Evolutionary conservation across 148 eudicot species (phyloP).

Genomic region (Rheum nobile): DNA sequence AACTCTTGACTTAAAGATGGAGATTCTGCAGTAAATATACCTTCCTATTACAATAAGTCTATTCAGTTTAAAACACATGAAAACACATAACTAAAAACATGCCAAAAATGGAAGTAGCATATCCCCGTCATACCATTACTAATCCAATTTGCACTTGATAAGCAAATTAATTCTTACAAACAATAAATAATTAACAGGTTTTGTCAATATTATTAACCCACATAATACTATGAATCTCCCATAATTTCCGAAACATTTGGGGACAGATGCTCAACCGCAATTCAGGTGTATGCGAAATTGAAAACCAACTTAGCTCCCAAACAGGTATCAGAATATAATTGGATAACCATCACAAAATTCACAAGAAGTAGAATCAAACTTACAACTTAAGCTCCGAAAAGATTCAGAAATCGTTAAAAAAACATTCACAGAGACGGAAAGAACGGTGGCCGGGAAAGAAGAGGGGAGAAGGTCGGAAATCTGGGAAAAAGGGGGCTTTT

Average conservation of each 20-base stretch:
- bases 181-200: background rate
- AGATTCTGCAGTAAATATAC: background rate
- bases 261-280: background rate
- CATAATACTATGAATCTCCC: background rate
- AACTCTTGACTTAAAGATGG: background rate
- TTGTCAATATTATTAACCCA: background rate
- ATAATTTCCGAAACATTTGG: background rate
- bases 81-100: background rate
- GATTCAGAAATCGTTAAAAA: background rate
- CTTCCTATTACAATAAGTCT: background rate
- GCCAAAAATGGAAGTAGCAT: background rate
- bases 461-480: slow-evolving; percentile 6
- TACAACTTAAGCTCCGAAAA: background rate
- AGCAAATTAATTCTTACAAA: background rate
- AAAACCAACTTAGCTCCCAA: background rate
- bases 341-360: background rate
- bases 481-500: background rate
- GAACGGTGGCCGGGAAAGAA: background rate
- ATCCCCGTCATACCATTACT: background rate
- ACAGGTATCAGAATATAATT: background rate
- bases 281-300: background rate
- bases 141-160: background rate
- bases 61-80: background rate
- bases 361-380: background rate
- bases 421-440: background rate